Evolutionary conservation across 129 eudicot genomes (phyloP).

Genomic region (Artemisia annua): DNA sequence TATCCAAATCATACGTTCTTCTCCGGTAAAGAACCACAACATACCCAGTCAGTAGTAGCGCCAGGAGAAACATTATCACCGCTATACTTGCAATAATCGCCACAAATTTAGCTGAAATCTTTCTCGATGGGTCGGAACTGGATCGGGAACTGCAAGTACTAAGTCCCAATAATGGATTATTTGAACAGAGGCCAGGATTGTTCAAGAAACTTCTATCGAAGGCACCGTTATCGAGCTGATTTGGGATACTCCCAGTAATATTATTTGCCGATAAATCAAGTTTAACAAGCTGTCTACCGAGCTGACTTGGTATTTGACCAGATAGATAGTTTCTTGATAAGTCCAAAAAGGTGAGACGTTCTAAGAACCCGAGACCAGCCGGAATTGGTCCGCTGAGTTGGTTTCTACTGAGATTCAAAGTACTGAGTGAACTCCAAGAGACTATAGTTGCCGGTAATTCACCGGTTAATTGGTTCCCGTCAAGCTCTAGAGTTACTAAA

Average conservation of each 20-base stretch:
- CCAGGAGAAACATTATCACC: constrained; percentile 36
- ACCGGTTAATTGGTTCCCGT: constrained; percentile 64
- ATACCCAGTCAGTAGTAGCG: constrained; percentile 32
- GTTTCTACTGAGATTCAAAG: constrained; percentile 59
- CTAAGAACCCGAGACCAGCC: constrained; percentile 48
- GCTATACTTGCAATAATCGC: constrained; percentile 48
- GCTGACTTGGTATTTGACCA: constrained; percentile 62
- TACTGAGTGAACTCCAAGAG: constrained; percentile 53
- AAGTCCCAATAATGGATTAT: constrained; percentile 42
- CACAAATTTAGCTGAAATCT: constrained; percentile 37
- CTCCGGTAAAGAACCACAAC: constrained; percentile 31
- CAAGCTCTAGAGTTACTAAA: constrained; percentile 41
- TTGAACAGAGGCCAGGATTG: constrained; percentile 64
- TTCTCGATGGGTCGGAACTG: constrained; percentile 22
- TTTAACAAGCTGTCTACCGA: constrained; percentile 34
- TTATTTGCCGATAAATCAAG: constrained; percentile 70
- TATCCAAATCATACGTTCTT: constrained; percentile 33
- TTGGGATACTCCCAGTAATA: constrained; percentile 75
- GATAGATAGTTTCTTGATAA: constrained; percentile 62
- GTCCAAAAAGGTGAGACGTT: constrained; percentile 51
- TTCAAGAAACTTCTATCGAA: constrained; percentile 49
- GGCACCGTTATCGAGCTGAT: constrained; percentile 41
- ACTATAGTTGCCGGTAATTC: constrained; percentile 49
- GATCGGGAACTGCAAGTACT: constrained; percentile 39
- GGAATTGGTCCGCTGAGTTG: constrained; percentile 74